A percentile compares a stretch with the other conserved stretches of the same genome.
phyloP scores from a whole-genome alignment of 2,329 filamentous ascomycete genomes.

The Fonsecaea erecta region DNA sequence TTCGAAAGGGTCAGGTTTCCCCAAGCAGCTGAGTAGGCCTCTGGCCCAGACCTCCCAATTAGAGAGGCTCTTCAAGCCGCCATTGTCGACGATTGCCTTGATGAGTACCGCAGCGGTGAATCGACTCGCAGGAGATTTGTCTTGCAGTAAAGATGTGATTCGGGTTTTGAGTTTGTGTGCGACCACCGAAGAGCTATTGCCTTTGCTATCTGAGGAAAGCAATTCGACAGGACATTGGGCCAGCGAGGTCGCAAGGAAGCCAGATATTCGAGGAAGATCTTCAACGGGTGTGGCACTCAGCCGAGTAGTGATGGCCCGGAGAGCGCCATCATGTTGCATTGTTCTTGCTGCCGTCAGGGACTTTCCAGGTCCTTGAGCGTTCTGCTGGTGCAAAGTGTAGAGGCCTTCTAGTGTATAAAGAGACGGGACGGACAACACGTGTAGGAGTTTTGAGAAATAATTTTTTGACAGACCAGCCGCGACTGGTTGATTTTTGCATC shows the following conservation, averaged over 20 bases:
- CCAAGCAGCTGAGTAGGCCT: slow-evolving; percentile 72
- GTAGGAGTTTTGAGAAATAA: neutral
- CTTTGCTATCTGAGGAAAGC: slow-evolving; percentile 58
- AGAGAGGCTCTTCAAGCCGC: slow-evolving; percentile 77
- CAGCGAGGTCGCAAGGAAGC: slow-evolving; percentile 66
- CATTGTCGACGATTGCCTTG: slow-evolving; percentile 74
- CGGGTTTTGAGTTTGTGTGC: slow-evolving; percentile 82
- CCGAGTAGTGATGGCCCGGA: slow-evolving; percentile 52
- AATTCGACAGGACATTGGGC: slow-evolving; percentile 63
- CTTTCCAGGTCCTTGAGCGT: neutral
- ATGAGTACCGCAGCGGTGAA: slow-evolving; percentile 78
- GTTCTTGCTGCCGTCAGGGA: neutral
- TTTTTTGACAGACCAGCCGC: neutral
- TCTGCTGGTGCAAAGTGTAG: neutral
- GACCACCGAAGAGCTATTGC: slow-evolving; percentile 68
- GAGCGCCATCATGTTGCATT: slow-evolving; percentile 34
- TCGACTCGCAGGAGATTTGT: slow-evolving; percentile 72
- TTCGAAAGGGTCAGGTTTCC: slow-evolving; percentile 77
- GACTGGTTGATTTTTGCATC: neutral
- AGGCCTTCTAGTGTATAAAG: neutral
- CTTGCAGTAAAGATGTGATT: slow-evolving; percentile 76
- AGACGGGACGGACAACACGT: neutral
- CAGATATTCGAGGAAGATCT: slow-evolving; percentile 74
- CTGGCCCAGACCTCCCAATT: slow-evolving; percentile 76
- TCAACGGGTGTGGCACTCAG: slow-evolving; percentile 72